Conservation (phyloP, 2,329 filamentous ascomycete species). For the Daldinia sp. region DNA sequence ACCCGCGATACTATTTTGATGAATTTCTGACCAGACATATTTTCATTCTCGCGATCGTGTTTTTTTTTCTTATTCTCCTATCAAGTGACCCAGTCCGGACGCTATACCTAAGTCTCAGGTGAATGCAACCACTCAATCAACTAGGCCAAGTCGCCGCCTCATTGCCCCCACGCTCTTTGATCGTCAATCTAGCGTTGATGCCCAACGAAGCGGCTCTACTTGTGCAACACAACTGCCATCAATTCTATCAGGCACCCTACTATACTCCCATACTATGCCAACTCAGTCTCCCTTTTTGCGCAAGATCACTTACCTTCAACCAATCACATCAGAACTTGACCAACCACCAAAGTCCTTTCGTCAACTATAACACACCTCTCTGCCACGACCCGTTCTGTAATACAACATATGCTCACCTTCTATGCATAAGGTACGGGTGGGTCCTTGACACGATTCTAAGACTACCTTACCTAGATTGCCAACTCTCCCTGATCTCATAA, state of each 20-base stretch:
- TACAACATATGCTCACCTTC: slow-evolving; percentile 34
- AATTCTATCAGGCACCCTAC: slow-evolving; percentile 34
- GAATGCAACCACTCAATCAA: slow-evolving; percentile 30
- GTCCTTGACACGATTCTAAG: slow-evolving; percentile 25
- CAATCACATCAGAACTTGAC: slow-evolving; percentile 25
- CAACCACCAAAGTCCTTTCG: slow-evolving; percentile 21
- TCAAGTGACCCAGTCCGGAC: slow-evolving; percentile 17
- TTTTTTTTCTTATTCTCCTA: background rate
- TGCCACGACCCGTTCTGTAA: slow-evolving; percentile 40
- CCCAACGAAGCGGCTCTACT: slow-evolving; percentile 35
- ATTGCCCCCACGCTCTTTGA: slow-evolving; percentile 31
- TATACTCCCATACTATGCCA: slow-evolving; percentile 35
- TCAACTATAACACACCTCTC: slow-evolving; percentile 18
- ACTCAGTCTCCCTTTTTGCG: slow-evolving; percentile 36
- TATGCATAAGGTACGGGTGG: slow-evolving; percentile 38
- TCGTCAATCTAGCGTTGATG: slow-evolving; percentile 40
- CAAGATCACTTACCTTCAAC: slow-evolving; percentile 30
- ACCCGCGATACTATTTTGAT: slow-evolving; percentile 25
- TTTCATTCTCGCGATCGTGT: slow-evolving; percentile 26
- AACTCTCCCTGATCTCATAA: slow-evolving; percentile 14
- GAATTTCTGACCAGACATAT: slow-evolving; percentile 23
- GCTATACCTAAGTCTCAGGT: slow-evolving; percentile 18
- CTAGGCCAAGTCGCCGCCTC: slow-evolving; percentile 28
- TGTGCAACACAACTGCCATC: slow-evolving; percentile 23
- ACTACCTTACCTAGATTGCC: slow-evolving; percentile 9